phyloP scores from a whole-genome alignment of 306 rosid species.

The Astragalus glycyphyllos region DNA sequence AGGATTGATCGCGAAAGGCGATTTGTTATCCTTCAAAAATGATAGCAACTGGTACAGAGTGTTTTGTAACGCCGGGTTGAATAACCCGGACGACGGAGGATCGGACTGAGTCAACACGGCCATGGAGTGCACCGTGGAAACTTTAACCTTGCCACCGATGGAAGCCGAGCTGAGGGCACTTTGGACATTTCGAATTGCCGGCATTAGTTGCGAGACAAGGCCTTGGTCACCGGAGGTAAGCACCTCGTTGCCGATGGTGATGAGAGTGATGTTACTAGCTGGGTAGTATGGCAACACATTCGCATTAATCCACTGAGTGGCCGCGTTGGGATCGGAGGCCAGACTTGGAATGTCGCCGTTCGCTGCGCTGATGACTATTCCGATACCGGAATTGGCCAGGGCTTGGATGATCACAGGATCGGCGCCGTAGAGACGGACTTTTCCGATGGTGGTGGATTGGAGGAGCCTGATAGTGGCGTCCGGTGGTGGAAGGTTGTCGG shows the following conservation, averaged over 20 bases:
- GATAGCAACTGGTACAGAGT: conserved; percentile 54
- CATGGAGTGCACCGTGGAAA: conserved; percentile 89
- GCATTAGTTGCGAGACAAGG: conserved; percentile 66
- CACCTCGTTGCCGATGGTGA: conserved; percentile 91
- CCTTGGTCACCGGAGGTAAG: conserved; percentile 56
- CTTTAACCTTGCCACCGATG: conserved; percentile 69
- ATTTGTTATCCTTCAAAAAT: conserved; percentile 63
- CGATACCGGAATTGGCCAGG: conserved; percentile 69
- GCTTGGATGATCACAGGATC: conserved; percentile 69
- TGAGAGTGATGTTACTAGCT: conserved; percentile 61
- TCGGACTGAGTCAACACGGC: conserved; percentile 71
- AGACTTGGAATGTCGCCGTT: conserved; percentile 73
- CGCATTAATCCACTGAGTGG: conserved; percentile 70
- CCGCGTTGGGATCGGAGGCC: conserved; percentile 71
- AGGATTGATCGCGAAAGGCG: conserved; percentile 79
- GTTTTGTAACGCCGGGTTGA: conserved; percentile 53
- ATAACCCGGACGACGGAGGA: conserved; percentile 83
- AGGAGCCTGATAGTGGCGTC: conserved; percentile 58
- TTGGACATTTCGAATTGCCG: conserved; percentile 83
- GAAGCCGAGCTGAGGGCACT: conserved; percentile 61
- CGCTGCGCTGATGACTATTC: conserved; percentile 61
- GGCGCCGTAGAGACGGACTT: conserved; percentile 72
- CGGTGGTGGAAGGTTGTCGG: conserved; percentile 80
- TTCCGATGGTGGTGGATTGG: conserved; percentile 66
- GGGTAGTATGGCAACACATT: conserved; percentile 77